phyloP scores from a whole-genome alignment of 768 basidiomycete genomes.

The Peribolospora baueri region DNA sequence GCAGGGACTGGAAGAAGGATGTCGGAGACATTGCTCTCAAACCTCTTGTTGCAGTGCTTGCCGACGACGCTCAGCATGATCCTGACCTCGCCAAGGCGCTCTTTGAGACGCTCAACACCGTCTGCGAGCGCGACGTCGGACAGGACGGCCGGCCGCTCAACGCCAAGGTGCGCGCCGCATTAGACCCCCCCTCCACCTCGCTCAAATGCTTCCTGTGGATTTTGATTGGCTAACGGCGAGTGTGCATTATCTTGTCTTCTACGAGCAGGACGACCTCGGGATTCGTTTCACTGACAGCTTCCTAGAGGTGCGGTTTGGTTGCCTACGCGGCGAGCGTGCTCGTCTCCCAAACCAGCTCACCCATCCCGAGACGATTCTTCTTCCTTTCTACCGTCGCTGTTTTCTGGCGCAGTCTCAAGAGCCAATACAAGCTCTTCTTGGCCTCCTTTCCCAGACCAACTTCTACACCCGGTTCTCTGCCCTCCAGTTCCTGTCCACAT shows the following conservation, averaged over 20 bases:
- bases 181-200: not conserved
- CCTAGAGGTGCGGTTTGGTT: too few species aligned
- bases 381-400: too few species aligned
- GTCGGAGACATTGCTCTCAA: slow-evolving; percentile 54
- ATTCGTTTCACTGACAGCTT: too few species aligned
- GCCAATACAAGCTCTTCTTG: slow-evolving; percentile 47
- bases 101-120: slow-evolving; percentile 59
- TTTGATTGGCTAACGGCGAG: too few species aligned
- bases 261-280: too few species aligned
- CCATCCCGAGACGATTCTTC: not conserved
- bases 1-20: slow-evolving; percentile 69
- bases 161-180: not conserved
- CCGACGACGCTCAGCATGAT: slow-evolving; percentile 74
- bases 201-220: not conserved
- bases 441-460: slow-evolving; percentile 43
- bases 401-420: slow-evolving; percentile 25
- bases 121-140: slow-evolving; percentile 47
- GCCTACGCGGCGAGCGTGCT: not conserved
- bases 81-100: slow-evolving; percentile 76
- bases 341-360: not conserved
- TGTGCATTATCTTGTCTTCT: too few species aligned
- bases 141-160: slow-evolving; percentile 10
- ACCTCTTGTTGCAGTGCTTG: slow-evolving; percentile 54
- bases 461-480: slow-evolving; percentile 71
- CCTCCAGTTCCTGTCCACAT: slow-evolving; percentile 51